Base-by-base conservation (phyloP, 805 yeast genomes). In the Kurtzmaniella cleridarum region DNA sequence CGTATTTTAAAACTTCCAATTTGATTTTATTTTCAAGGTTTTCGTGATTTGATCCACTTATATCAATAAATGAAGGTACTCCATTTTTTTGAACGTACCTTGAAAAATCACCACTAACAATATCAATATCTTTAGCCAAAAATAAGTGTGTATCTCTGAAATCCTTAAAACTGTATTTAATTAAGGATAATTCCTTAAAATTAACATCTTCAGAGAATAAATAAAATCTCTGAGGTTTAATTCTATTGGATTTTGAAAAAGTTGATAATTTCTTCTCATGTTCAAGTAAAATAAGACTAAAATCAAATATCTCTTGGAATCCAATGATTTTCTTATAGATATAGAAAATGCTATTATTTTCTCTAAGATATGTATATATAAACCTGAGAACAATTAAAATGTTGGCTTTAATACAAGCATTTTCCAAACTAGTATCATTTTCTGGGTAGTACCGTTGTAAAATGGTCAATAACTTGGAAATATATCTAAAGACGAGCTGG, bases 151-250 rank as follows among this genome's bases (percentile, higher is more conserved):
- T 63, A 49, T 83, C 89, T 45, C 79, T 66, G 47, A 81, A 83
- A 52, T 82, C 90, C 37, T 69, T 70, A 40, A 82, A 66, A 38
- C 69, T 71, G 45, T 64, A 70, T 17, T 71, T 72, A 13, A 84
- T 63, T 3, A 18, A 16, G 5, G 36, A 20, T 49, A 79, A 81
- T 44, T 81, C 89, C 42, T 75, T 76, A 46, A 79, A 62, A 16
- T 67, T 58, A 11, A 81, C 77, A 59, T 84, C 93, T 50, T 84
- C 91, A 33, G 65, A 59, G 51, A 81, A 83, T 39, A 73, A 74
- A 40, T 78, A 73, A 2, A 55, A 49, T 55, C 91, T 68, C 6
- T 16, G 13, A 10, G 39, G 53, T 45, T 12, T 84, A 83, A 36
- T 66, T 63, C 44, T 38, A 60, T 51, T 39, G 50, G 67, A 36